A percentile compares a stretch with the other conserved stretches of the same genome.
Evolutionary conservation across 768 basidiomycete genomes (phyloP).

Genomic region (Amanita subjunquillea): DNA sequence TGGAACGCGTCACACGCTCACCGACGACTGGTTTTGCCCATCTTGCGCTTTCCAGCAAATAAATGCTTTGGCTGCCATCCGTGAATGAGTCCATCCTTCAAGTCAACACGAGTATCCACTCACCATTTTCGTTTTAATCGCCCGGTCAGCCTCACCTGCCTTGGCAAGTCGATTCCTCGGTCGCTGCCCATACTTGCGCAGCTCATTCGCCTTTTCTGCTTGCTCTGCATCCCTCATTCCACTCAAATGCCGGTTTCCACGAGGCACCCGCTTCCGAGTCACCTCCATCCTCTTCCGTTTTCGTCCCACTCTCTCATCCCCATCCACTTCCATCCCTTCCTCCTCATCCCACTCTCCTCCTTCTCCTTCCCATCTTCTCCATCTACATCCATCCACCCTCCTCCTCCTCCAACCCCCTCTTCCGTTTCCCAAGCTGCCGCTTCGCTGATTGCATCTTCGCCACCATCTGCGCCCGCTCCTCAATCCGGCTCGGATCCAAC

Average conservation of each 20-base stretch:
- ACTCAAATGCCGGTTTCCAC: slow-evolving; percentile 63
- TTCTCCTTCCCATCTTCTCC: slow-evolving; percentile 21
- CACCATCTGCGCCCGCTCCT: slow-evolving; percentile 79
- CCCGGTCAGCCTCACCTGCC: slow-evolving; percentile 84
- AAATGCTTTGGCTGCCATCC: slow-evolving; percentile 69
- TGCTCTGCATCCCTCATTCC: slow-evolving; percentile 79
- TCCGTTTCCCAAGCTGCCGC: slow-evolving; percentile 56
- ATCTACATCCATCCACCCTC: slow-evolving; percentile 54
- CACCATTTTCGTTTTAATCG: slow-evolving; percentile 78
- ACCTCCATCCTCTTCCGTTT: slow-evolving; percentile 58
- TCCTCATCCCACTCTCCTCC: slow-evolving; percentile 37
- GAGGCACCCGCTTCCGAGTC: slow-evolving; percentile 45
- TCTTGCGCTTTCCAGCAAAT: slow-evolving; percentile 77
- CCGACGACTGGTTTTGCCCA: slow-evolving; percentile 73
- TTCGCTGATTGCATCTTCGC: slow-evolving; percentile 68
- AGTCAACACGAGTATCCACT: slow-evolving; percentile 10
- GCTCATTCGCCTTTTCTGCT: slow-evolving; percentile 65
- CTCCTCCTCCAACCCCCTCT: slow-evolving; percentile 48
- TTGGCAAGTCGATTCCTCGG: slow-evolving; percentile 81
- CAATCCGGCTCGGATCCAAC: slow-evolving; percentile 76
- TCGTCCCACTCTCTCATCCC: slow-evolving; percentile 35
- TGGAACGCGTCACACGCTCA: slow-evolving; percentile 18
- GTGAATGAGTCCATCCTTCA: too few relatives aligned
- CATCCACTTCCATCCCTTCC: slow-evolving; percentile 42
- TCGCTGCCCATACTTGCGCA: slow-evolving; percentile 83